Evolutionary conservation across 345 rosid genomes (phyloP).

Genomic region (Nasturtium officinale): DNA sequence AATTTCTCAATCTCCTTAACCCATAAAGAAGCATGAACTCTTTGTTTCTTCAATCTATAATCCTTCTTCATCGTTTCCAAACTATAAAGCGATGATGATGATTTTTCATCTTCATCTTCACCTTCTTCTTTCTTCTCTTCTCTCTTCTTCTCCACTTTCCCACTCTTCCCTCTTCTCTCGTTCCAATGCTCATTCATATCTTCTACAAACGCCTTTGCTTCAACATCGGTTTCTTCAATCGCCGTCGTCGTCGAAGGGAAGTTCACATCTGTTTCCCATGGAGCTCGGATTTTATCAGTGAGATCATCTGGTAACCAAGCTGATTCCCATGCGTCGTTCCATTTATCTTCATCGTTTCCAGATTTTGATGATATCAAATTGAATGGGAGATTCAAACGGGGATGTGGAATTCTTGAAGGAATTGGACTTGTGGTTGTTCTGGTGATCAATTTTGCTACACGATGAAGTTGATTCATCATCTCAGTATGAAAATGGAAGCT

Average conservation of each 20-base stretch:
- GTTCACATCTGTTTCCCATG: slow-evolving; percentile 82
- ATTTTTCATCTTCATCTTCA: background rate
- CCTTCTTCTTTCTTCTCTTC: slow-evolving; percentile 27
- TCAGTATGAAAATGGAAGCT: slow-evolving; percentile 18
- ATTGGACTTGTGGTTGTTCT: slow-evolving; percentile 17
- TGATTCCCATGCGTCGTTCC: slow-evolving; percentile 95
- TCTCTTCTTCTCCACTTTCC: slow-evolving; percentile 34
- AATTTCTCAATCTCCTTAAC: slow-evolving; percentile 84
- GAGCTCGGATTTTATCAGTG: slow-evolving; percentile 56
- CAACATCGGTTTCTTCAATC: slow-evolving; percentile 53
- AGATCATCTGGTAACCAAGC: slow-evolving; percentile 91
- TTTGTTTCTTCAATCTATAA: slow-evolving; percentile 89
- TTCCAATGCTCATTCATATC: slow-evolving; percentile 91
- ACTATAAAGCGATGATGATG: slow-evolving; percentile 54
- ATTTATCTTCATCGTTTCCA: slow-evolving; percentile 60
- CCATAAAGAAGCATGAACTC: slow-evolving; percentile 90
- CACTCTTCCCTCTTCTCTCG: slow-evolving; percentile 59
- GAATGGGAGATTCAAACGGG: slow-evolving; percentile 18
- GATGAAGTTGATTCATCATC: slow-evolving; percentile 49
- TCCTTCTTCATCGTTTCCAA: slow-evolving; percentile 88
- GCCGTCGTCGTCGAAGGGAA: slow-evolving; percentile 47
- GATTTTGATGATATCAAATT: slow-evolving; percentile 46
- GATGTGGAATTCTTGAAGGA: slow-evolving; percentile 8
- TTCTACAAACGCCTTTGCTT: slow-evolving; percentile 80
- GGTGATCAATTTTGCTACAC: slow-evolving; percentile 26